A percentile compares a stretch with the other conserved stretches of the same genome.
These are phyloP conservation scores for Russula virescens DNA, from an alignment of 768 basidiomycete genomes.

Conservation along the genomic window DNA sequence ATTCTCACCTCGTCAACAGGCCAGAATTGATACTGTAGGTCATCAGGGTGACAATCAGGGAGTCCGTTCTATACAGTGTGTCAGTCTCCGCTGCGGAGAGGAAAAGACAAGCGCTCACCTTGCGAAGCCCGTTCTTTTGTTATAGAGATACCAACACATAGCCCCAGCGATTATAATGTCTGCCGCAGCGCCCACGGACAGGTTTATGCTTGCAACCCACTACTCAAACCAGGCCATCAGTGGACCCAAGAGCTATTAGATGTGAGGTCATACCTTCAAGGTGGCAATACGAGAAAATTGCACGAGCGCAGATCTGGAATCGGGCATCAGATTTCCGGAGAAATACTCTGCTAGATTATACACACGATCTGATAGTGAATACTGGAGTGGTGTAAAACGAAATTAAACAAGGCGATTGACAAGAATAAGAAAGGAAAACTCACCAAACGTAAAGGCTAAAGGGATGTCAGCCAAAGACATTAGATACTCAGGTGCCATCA, in stretches of 20 bases:
- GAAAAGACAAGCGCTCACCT: conserved; percentile 29
- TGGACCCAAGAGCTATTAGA: not conserved
- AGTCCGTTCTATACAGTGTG: conserved; percentile 27
- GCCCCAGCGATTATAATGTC: conserved; percentile 45
- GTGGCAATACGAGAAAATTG: conserved; percentile 30
- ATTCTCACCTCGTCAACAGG: conserved; percentile 26
- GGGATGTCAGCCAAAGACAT: not conserved
- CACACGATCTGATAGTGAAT: conserved; percentile 43
- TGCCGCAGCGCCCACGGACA: conserved; percentile 46
- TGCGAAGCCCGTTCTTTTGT: conserved; percentile 42
- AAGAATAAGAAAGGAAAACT: conserved; percentile 6
- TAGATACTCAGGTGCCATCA: not conserved
- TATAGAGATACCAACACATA: conserved; percentile 45
- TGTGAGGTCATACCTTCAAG: conserved; percentile 31
- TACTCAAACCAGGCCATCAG: conserved; percentile 11
- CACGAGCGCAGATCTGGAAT: conserved; percentile 29
- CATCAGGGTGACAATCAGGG: conserved; percentile 27
- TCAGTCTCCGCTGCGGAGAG: not conserved
- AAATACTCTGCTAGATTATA: conserved; percentile 4
- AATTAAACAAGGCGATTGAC: not conserved
- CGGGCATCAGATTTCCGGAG: conserved; percentile 3
- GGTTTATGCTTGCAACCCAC: conserved; percentile 44
- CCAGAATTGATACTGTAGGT: conserved; percentile 29
- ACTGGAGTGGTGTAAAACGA: conserved; percentile 35
- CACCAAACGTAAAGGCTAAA: conserved; percentile 26